Evolutionary conservation across 2,329 filamentous ascomycete genomes (phyloP).

Genomic region (Hypoxylon rubiginosum): DNA sequence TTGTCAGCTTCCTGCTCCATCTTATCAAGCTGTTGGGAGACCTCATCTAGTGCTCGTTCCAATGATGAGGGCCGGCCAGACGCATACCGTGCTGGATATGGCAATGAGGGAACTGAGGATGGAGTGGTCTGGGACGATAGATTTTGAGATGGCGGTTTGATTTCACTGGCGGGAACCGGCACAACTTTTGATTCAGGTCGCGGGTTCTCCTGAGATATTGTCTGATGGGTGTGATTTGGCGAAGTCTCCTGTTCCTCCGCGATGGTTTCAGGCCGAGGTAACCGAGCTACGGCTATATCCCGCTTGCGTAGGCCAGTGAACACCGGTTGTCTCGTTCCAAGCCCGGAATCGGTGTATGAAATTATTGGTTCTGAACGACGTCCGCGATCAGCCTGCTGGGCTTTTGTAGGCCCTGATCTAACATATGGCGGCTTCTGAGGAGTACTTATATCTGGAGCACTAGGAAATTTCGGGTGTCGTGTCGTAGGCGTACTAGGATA

Average conservation of each 20-base stretch:
- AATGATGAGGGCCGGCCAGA: conserved; percentile 50
- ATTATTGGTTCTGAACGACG: conserved; percentile 17
- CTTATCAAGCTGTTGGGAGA: conserved; percentile 46
- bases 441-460: conserved; percentile 26
- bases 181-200: conserved; percentile 12
- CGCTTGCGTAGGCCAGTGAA: conserved; percentile 37
- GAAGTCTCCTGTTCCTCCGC: conserved; percentile 44
- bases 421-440: conserved; percentile 33
- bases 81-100: conserved; percentile 50
- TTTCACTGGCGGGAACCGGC: conserved; percentile 4
- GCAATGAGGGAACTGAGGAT: conserved; percentile 48
- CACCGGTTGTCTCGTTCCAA: conserved; percentile 24
- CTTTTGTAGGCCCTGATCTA: conserved; percentile 20
- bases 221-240: conserved; percentile 11
- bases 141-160: conserved; percentile 20
- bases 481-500: conserved; percentile 31
- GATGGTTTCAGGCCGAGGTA: conserved; percentile 43
- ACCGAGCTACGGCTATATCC: conserved; percentile 35
- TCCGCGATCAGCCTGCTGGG: conserved; percentile 27
- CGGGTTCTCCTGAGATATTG: conserved; percentile 16
- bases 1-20: conserved; percentile 37
- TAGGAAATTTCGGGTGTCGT: conserved; percentile 16
- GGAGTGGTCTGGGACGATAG: conserved; percentile 39
- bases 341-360: conserved; percentile 18
- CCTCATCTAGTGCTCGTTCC: conserved; percentile 51